phyloP scores from a whole-genome alignment of 2,329 filamentous ascomycete genomes.

The Trichoderma aggressivum region DNA sequence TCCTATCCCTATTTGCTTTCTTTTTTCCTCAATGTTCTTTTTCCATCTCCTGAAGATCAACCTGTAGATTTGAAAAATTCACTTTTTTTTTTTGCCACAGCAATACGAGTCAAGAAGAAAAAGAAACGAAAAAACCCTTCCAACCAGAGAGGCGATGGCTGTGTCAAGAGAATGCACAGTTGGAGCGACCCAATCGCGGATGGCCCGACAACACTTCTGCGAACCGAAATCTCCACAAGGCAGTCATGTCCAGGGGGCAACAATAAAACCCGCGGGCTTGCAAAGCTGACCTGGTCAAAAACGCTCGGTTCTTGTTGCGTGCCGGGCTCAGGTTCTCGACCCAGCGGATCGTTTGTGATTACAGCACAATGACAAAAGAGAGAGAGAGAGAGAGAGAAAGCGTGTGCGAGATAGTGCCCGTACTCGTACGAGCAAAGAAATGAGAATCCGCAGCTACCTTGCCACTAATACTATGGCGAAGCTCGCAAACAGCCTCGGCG shows the following conservation, averaged over 20 bases:
- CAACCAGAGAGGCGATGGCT: not conserved
- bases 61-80: not conserved
- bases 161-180: not conserved
- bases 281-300: not conserved
- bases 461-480: not conserved
- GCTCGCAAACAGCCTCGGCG: not conserved
- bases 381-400: not conserved
- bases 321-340: not conserved
- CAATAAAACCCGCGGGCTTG: not conserved
- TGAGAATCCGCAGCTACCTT: not conserved
- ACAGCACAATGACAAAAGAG: not conserved
- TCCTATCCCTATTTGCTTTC: not conserved
- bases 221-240: not conserved
- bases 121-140: too few species aligned
- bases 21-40: not conserved
- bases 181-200: slow-evolving; percentile 3
- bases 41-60: not conserved
- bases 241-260: not conserved
- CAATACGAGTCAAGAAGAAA: not conserved
- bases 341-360: not conserved
- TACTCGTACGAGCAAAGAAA: not conserved
- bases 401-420: not conserved
- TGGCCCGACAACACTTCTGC: not conserved
- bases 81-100: not conserved
- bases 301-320: slow-evolving; percentile 2